Evolutionary conservation across 208 protist species (phyloP), one percentile per base, ranked within the genome.

Genomic region (Wallacemonas collosoma): DNA sequence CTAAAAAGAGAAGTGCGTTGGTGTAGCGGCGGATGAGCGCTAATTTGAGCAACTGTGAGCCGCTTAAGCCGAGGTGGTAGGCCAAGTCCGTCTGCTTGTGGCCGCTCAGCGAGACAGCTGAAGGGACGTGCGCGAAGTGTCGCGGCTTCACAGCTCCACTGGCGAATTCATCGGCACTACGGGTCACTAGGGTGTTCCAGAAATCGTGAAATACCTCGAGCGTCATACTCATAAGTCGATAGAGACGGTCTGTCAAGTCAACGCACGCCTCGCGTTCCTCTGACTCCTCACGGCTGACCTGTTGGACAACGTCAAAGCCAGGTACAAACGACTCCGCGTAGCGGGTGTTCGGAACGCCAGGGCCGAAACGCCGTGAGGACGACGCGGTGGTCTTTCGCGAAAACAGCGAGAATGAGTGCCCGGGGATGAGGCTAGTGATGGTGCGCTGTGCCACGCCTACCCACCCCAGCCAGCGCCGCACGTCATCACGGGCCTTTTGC

Each of bases 311-410:
- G 60, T 77, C 62, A 63, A 86, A 83, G 9, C 75, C 67, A 8
- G 80, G 79, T 41, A 77, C 41, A 17, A 95, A 68, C 14, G 70
- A 38, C 74, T 95, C 87, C 2, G 63, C 80, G 71, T 95, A 95
- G 2, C 71, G 72, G 53, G 75, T 70, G 69, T 63, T 35, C 39
- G 60, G 40, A 5, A 8, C 15, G 40, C 60, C 60, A 15, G 26
- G 6, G 38, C 41, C 41, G 8, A 8, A 17, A 8, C 26, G 11
- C 41, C 43, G 26, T 9, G 60, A 65, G n/a, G 60, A 14, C 17
- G 60, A 50, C 41, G 38, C 3, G 41, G 5, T 35, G 36, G n/a
- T 9, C 43, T 17, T 65, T 15, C 12, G 4, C 41, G 41, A 48
- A 11, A 50, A 65, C 5, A 65, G 60, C 3, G 43, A 0, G n/a